Evolutionary conservation across 768 basidiomycete genomes (phyloP).

Genomic region (Pisolithus tinctorius): DNA sequence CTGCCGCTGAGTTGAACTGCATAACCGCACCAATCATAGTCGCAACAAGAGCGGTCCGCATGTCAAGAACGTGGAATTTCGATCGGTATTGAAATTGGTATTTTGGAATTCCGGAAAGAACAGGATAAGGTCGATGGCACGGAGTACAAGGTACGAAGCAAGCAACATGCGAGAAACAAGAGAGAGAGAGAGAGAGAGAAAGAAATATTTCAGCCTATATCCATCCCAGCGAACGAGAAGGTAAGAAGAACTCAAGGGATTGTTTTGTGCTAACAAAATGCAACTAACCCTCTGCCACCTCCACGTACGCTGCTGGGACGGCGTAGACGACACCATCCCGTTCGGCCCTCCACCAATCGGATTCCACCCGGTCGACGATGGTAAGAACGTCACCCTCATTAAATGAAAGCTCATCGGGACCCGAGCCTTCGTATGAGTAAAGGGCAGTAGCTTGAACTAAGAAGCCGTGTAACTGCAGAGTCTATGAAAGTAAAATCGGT

Average conservation of each 20-base stretch:
- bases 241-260: constrained; percentile 54
- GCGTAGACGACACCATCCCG: constrained; percentile 78
- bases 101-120: neutral
- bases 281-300: constrained; percentile 86
- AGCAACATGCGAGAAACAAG: constrained; percentile 23
- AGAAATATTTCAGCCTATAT: constrained; percentile 78
- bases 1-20: constrained; percentile 1
- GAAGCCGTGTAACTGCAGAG: constrained; percentile 1
- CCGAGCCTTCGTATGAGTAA: constrained; percentile 66
- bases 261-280: constrained; percentile 27
- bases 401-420: constrained; percentile 81
- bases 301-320: constrained; percentile 89
- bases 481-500: constrained; percentile 2
- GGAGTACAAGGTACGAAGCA: constrained; percentile 1
- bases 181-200: constrained; percentile 48
- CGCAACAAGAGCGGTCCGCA: neutral
- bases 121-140: too few species aligned
- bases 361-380: constrained; percentile 78
- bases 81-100: constrained; percentile 9
- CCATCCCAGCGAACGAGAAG: constrained; percentile 32
- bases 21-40: constrained; percentile 5
- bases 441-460: constrained; percentile 69
- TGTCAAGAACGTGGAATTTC: constrained; percentile 6
- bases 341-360: constrained; percentile 97
- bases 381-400: constrained; percentile 69